Base-by-base conservation (phyloP, 75 land plant species). In the Isoetes taiwanensis region DNA sequence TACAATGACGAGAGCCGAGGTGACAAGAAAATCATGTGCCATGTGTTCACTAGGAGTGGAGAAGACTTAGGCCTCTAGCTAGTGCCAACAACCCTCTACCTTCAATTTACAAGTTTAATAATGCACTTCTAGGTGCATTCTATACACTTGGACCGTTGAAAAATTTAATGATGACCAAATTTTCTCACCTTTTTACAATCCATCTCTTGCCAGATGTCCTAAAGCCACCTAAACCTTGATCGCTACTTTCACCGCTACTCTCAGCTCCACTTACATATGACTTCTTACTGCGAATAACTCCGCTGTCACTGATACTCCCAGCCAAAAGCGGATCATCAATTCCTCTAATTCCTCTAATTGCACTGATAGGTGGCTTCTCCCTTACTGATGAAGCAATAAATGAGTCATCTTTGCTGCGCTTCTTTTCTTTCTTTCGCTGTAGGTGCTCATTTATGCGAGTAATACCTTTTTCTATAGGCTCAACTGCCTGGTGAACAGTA, bases 201-300 rank as follows among this genome's bases (percentile, higher is more conserved):
- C 96, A 90, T 41, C 96, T 74, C 12, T 60, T 70, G 2, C 96
- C 96, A 12, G 66, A 54, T 10, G 90, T 66, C 24, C 73, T 64
- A 64, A 57, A 81, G 0, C 77, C 84, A 37, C 79, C 76, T 23
- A 58, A 48, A 28, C 79, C 73, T 26, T 81, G 78, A 39, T 87
- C 96, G 52, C 90, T 93, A 41, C 81, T 84, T 58, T 93, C 98
- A 32, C 96, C 89, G 10, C 93, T 82, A 46, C 95, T 84, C 39
- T 79, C 95, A 26, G 68, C 86, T 6, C 50, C 50, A 64, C 81
- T 84, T 1, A 65, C 70, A 56, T 86, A 74, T 30, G 82, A 84
- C 64, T 67, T 76, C 65, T 62, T 81, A 34, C 68, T 65, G 58
- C 72, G 75, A 43, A 54, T 40, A 9, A 67, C 48, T 17, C 74